A percentile compares a stretch with the other conserved stretches of the same genome.
Conservation (phyloP, 106 monocot genomes). For the Apostasia shenzhenica region DNA sequence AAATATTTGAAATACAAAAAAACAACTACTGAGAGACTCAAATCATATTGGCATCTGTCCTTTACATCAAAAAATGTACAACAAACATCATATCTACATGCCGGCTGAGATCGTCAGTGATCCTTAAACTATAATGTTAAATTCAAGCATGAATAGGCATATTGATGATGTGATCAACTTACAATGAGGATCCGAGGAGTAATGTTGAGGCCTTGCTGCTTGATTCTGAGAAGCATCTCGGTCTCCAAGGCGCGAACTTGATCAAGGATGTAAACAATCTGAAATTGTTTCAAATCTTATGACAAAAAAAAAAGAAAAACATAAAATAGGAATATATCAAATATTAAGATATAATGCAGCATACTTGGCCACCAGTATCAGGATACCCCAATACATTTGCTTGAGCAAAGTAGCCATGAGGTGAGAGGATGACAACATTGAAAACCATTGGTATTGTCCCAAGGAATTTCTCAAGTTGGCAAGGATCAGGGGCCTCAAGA, state of each 20-base stretch:
- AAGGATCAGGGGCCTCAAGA: slow-evolving; percentile 64
- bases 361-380: slow-evolving; percentile 79
- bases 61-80: too few species aligned
- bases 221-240: slow-evolving; percentile 80
- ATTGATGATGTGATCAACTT: slow-evolving; percentile 6
- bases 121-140: not conserved
- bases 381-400: slow-evolving; percentile 63
- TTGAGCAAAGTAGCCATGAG: slow-evolving; percentile 77
- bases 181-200: slow-evolving; percentile 73
- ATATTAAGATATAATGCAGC: not conserved
- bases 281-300: not conserved
- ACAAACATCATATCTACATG: too few species aligned
- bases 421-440: slow-evolving; percentile 66
- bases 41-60: too few species aligned
- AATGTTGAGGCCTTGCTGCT: slow-evolving; percentile 83
- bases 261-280: slow-evolving; percentile 86
- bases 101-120: not conserved
- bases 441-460: slow-evolving; percentile 52
- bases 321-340: not conserved
- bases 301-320: not conserved
- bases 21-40: not conserved
- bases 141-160: not conserved
- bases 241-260: slow-evolving; percentile 73
- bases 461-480: slow-evolving; percentile 47
- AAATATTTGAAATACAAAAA: too few species aligned